phyloP scores from a whole-genome alignment of 2,329 filamentous ascomycete genomes.

The Atkinsonella texensis region DNA sequence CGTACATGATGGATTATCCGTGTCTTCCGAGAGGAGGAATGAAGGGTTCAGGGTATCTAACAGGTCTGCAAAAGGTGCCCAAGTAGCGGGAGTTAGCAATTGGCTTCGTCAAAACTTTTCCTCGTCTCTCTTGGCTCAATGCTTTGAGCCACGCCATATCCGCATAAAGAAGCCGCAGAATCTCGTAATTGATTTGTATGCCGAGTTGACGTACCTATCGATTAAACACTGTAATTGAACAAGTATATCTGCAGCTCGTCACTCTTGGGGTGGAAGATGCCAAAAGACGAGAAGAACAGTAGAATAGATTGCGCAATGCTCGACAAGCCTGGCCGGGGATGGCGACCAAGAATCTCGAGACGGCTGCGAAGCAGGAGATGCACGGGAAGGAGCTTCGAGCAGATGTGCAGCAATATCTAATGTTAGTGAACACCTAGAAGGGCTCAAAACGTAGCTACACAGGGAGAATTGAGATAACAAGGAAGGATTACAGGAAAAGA shows the following conservation, averaged over 20 bases:
- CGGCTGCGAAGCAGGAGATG: conserved; percentile 1
- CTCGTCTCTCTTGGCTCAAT: background rate
- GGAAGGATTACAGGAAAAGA: conserved; percentile 1
- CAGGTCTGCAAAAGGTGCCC: conserved; percentile 13
- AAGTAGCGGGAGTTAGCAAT: background rate
- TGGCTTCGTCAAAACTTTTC: background rate
- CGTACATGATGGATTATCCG: conserved; percentile 57
- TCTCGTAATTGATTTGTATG: background rate
- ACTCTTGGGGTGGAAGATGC: background rate
- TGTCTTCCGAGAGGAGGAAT: background rate
- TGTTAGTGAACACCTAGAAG: conserved; percentile 5
- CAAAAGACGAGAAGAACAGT: background rate
- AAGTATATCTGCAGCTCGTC: conserved; percentile 8
- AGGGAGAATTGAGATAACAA: background rate
- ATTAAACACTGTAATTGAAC: conserved; percentile 16
- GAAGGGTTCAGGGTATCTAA: conserved; percentile 28
- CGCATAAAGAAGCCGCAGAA: background rate
- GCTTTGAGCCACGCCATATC: background rate
- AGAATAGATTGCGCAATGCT: conserved; percentile 5
- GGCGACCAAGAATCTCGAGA: conserved; percentile 5
- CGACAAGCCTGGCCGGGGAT: conserved; percentile 6
- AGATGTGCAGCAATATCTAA: conserved; percentile 6
- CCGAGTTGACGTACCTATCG: conserved; percentile 18
- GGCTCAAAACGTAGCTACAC: conserved; percentile 4
- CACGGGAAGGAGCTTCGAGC: conserved; percentile 1